Conservation (phyloP, 148 eudicot species). For the Amaranthus hypochondriacus region DNA sequence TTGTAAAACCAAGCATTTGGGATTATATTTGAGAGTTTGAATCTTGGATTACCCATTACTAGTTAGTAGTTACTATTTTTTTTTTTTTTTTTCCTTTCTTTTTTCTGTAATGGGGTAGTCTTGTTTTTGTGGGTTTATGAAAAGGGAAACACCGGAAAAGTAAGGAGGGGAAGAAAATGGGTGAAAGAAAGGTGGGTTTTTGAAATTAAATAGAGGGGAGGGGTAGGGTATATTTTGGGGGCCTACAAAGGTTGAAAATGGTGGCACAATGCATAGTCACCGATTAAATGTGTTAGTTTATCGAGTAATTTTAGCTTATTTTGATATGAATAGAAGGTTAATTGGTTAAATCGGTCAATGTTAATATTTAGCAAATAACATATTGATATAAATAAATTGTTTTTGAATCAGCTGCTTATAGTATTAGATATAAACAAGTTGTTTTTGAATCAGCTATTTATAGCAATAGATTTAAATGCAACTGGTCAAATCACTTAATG, state of each 20-base stretch:
- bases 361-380: too few relatives aligned
- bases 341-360: too few relatives aligned
- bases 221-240: constrained; percentile 17
- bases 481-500: too few relatives aligned
- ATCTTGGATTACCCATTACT: constrained; percentile 40
- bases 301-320: too few relatives aligned
- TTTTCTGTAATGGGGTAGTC: not conserved
- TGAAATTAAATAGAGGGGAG: constrained; percentile 30
- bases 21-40: constrained; percentile 46
- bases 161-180: constrained; percentile 8
- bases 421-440: too few relatives aligned
- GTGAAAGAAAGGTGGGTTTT: constrained; percentile 16
- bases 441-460: too few relatives aligned
- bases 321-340: too few relatives aligned
- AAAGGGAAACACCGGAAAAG: not conserved
- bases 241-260: constrained; percentile 28
- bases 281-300: too few relatives aligned
- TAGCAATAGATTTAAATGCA: too few relatives aligned
- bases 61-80: not conserved
- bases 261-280: constrained; percentile 11
- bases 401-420: too few relatives aligned
- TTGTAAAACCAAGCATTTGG: constrained; percentile 59
- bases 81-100: not conserved
- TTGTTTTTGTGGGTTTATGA: not conserved
- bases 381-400: too few relatives aligned